Conservation (phyloP, 2,329 filamentous ascomycete genomes). For the Colletotrichum theobromicola region DNA sequence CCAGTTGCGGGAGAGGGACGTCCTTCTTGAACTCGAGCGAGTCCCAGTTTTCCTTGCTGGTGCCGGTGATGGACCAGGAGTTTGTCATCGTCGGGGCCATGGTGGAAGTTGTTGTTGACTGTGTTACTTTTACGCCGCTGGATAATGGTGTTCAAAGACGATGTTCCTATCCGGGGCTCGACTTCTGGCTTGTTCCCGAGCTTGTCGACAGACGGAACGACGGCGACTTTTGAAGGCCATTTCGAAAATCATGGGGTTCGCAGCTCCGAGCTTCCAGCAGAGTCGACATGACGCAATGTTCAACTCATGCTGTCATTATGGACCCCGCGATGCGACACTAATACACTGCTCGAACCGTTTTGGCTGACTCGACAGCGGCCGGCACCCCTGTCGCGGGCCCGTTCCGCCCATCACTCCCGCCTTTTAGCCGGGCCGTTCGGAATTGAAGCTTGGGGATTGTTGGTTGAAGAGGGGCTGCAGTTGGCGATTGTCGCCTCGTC, state of each 20-base stretch:
- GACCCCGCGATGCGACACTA: neutral
- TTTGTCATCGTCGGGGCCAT: conserved; percentile 45
- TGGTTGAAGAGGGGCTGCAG: neutral
- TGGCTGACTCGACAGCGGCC: neutral
- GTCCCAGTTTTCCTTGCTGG: conserved; percentile 58
- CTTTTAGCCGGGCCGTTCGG: neutral
- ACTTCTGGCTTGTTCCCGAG: rapidly evolving
- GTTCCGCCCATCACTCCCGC: neutral
- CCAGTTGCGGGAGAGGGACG: conserved; percentile 61
- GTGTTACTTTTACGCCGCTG: neutral
- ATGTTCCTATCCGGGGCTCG: neutral
- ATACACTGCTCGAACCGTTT: neutral
- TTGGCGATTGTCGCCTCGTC: neutral
- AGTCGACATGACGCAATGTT: conserved; percentile 13
- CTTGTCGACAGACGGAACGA: neutral
- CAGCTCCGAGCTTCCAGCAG: neutral
- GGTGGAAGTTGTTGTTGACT: neutral
- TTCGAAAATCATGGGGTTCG: neutral
- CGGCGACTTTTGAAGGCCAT: neutral
- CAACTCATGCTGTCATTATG: conserved; percentile 1
- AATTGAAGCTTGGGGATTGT: neutral
- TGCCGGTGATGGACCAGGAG: conserved; percentile 56
- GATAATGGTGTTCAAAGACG: neutral
- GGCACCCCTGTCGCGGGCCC: neutral
- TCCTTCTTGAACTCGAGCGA: conserved; percentile 60